Conservation (phyloP, 2,329 filamentous ascomycete species). For the Stromatinia cepivora region DNA sequence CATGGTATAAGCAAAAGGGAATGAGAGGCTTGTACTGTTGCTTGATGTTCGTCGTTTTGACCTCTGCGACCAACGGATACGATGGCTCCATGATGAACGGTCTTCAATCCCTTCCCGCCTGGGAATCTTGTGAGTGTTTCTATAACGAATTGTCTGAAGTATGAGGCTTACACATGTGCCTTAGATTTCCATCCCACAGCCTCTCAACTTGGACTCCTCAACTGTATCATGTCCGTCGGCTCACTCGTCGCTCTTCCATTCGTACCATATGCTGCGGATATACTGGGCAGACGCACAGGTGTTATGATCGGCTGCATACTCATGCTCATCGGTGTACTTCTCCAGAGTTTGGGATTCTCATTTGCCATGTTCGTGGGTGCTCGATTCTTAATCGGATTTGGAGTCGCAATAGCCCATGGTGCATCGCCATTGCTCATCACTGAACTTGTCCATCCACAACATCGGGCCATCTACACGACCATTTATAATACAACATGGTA, state of each 20-base stretch:
- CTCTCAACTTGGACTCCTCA: slow-evolving; percentile 47
- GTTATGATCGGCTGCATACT: slow-evolving; percentile 49
- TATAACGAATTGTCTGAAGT: slow-evolving; percentile 39
- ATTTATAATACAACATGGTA: slow-evolving; percentile 51
- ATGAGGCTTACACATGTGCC: slow-evolving; percentile 44
- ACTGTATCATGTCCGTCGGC: slow-evolving; percentile 52
- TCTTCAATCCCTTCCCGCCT: slow-evolving; percentile 47
- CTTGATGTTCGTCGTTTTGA: slow-evolving; percentile 40
- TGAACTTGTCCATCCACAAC: slow-evolving; percentile 51
- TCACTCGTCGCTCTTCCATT: slow-evolving; percentile 49
- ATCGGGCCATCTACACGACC: slow-evolving; percentile 50
- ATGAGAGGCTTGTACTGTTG: slow-evolving; percentile 57
- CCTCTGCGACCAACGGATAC: slow-evolving; percentile 52
- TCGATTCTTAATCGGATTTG: slow-evolving; percentile 44
- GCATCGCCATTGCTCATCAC: slow-evolving; percentile 43
- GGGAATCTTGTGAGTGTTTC: slow-evolving; percentile 52
- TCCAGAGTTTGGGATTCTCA: slow-evolving; percentile 45
- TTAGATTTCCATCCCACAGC: slow-evolving; percentile 41
- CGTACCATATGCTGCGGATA: slow-evolving; percentile 51
- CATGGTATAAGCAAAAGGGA: slow-evolving; percentile 56
- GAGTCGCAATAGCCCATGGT: slow-evolving; percentile 38
- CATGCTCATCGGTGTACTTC: slow-evolving; percentile 48
- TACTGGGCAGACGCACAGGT: slow-evolving; percentile 48
- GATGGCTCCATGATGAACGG: slow-evolving; percentile 50
- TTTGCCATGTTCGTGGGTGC: slow-evolving; percentile 48